Percentiles rank a stretch among this genome's conserved stretches.
These are phyloP conservation scores for Pulveroboletus ravenelii DNA, from an alignment of 768 basidiomycete genomes.

Conservation along the genomic window DNA sequence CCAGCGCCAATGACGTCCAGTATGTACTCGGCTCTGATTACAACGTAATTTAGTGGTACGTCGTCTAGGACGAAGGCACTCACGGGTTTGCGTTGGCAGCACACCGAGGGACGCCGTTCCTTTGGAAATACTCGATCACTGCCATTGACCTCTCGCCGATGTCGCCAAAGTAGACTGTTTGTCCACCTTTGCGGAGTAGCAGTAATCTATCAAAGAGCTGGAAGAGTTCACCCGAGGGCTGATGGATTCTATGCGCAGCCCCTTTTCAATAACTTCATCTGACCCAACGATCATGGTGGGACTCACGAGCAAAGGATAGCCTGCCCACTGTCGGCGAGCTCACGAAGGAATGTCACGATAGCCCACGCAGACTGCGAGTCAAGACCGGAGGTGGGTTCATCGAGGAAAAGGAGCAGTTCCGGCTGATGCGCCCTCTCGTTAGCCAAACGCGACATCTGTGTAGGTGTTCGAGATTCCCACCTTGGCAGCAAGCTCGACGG, in stretches of 20 bases:
- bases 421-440: slow-evolving; percentile 22
- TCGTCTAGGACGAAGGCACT: slow-evolving; percentile 7
- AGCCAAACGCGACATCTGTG: neutral
- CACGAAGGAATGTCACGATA: slow-evolving; percentile 44
- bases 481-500: slow-evolving; percentile 56
- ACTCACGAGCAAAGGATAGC: slow-evolving; percentile 53
- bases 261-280: neutral
- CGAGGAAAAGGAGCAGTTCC: slow-evolving; percentile 50
- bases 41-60: neutral
- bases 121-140: slow-evolving; percentile 22
- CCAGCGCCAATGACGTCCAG: slow-evolving; percentile 57
- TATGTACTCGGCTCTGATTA: slow-evolving; percentile 42
- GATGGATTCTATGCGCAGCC: slow-evolving; percentile 14
- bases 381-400: slow-evolving; percentile 57
- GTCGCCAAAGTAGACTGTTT: slow-evolving; percentile 66
- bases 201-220: slow-evolving; percentile 49
- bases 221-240: slow-evolving; percentile 47
- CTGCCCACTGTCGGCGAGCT: slow-evolving; percentile 51
- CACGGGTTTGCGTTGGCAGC: slow-evolving; percentile 22
- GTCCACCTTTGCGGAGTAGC: slow-evolving; percentile 48
- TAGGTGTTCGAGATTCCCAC: slow-evolving; percentile 17
- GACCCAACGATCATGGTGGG: too few relatives aligned
- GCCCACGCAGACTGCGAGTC: slow-evolving; percentile 51
- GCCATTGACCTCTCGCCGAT: slow-evolving; percentile 21
- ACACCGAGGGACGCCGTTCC: slow-evolving; percentile 20